Base-by-base conservation (phyloP, 2,329 filamentous ascomycete genomes). In the Apiospora phragmitis region DNA sequence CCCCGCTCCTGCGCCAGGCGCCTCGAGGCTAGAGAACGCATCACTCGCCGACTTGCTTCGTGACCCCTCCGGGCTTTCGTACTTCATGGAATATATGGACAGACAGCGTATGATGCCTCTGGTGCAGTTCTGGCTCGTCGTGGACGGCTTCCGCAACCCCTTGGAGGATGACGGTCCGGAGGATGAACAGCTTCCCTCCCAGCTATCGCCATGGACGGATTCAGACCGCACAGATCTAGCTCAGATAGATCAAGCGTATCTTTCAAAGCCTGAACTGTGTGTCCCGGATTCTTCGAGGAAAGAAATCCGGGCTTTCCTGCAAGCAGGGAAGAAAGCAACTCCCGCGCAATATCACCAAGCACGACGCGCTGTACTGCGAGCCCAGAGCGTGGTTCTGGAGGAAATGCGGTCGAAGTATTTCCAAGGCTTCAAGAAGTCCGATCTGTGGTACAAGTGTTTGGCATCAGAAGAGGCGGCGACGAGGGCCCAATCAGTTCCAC, bases 31-130 rank as follows among this genome's bases (percentile, higher is more conserved):
- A 49, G 91, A 94, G 73, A 92, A 93, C 75, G 92, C 92, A 9
- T 91, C 93, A 0, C 85, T 98, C 2, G 89, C 91, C 16, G 94
- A 98, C 74, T 87, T 99, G n/a, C 86, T 99, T 71, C 92, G 95
- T 75, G 94, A 97, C 80, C 90, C 96, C 2, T 93, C 95, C 1
- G 95, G 94, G 0, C 86, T 99, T 11, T 98, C 96, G 2, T 99
- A 97, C 79, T 98, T 99, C 83, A 99, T 99, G 96, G 96, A 99
- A 79, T 98, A 94, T 78, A 99, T 99, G 96, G 96, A 99, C 79
- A 91, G 96, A 55, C 93, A 95, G 79, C 88, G 89, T 21, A 86
- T 95, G 35, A 95, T 98, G 92, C 89, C 93, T 18, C 84, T 98
- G 65, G 95, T 99, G 7, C 96, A 99, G 77, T 99, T 98, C 81